Base-by-base conservation (phyloP, 192 early-diverging fungal genomes). In the Gaertneriomyces sp. region DNA sequence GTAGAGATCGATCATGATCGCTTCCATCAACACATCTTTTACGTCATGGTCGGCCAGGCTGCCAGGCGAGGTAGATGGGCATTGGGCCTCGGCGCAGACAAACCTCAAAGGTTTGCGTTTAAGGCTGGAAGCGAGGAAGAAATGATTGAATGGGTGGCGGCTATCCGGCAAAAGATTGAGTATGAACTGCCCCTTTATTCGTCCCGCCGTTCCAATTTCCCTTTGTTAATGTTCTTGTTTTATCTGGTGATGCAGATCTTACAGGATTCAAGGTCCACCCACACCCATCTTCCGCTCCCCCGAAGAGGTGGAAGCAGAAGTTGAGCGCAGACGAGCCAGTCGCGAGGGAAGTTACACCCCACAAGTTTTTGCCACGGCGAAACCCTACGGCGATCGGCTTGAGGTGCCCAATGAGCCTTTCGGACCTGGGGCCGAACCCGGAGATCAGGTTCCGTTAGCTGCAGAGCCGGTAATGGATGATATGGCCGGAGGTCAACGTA, bases 121-220 rank as follows among this genome's bases (percentile, higher is more conserved):
- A 60, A 43, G 39, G 58, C 58, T 12, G 25, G 40, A 3, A 44
- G 39, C 58, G 58, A 60, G 42, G 40, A 14, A 10, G 58, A 60
- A 5, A 39, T 60, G 58, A 44, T 60, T 14, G 58, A 60, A 14
- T 60, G 58, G 58, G n/a, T 60, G 39, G 14, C 58, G 58, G 58
- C 25, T 14, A 14, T 60, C 12, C 38, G 44, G n/a, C n/a, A 42
- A 14, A 60, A 60, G 58, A 25, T 25, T 14, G 42, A 60, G 58
- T 60, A 60, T 11, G 58, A n/a, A 12, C 47, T 12, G 0, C 16
- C 0, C 16, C 1, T 57, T 57, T 57, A 61, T n/a, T 63, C 14
- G 16, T 56, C 19, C 4, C 39, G 33, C 0, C 0, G 54, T 10
- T 56, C 16, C 33, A 56, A 12, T 4, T 38, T 9, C 2, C 14